Evolutionary conservation across 1,139 yeast genomes (phyloP).

Genomic region (Geotrichum phurueaensis): DNA sequence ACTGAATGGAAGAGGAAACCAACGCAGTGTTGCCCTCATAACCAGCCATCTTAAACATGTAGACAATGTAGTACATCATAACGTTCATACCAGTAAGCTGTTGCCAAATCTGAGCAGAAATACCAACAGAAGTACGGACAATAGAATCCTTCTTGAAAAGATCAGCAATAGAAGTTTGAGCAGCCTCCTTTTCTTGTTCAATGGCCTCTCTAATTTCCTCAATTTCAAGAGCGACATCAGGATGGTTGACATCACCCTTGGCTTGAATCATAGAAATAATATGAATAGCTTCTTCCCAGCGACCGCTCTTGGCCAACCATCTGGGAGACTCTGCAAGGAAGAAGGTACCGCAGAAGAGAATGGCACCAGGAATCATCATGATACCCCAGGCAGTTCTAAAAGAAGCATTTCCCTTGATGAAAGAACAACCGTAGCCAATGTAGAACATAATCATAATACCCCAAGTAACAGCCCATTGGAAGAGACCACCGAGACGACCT

Average conservation of each 20-base stretch:
- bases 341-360: constrained; percentile 45
- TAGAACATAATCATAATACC: constrained; percentile 58
- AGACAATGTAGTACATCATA: constrained; percentile 44
- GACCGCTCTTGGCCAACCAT: constrained; percentile 59
- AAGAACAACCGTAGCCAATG: constrained; percentile 54
- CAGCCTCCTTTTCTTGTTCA: constrained; percentile 28
- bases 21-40: constrained; percentile 32
- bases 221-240: constrained; percentile 51
- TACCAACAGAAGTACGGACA: constrained; percentile 48
- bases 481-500: constrained; percentile 60
- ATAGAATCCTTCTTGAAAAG: constrained; percentile 46
- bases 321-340: constrained; percentile 69
- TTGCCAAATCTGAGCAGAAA: constrained; percentile 64
- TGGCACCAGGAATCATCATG: constrained; percentile 56
- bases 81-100: constrained; percentile 70
- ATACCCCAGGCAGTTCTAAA: constrained; percentile 68
- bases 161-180: constrained; percentile 36
- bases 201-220: constrained; percentile 51
- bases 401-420: constrained; percentile 44
- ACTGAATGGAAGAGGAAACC: constrained; percentile 56
- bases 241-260: constrained; percentile 48
- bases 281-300: constrained; percentile 58
- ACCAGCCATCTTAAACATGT: constrained; percentile 40
- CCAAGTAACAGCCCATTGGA: constrained; percentile 63
- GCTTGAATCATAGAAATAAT: constrained; percentile 50